A percentile compares a stretch with the other conserved stretches of the same genome.
These are phyloP conservation scores for Jamesozyma spencerorum DNA, from an alignment of 805 yeast genomes.

Conservation along the genomic window DNA sequence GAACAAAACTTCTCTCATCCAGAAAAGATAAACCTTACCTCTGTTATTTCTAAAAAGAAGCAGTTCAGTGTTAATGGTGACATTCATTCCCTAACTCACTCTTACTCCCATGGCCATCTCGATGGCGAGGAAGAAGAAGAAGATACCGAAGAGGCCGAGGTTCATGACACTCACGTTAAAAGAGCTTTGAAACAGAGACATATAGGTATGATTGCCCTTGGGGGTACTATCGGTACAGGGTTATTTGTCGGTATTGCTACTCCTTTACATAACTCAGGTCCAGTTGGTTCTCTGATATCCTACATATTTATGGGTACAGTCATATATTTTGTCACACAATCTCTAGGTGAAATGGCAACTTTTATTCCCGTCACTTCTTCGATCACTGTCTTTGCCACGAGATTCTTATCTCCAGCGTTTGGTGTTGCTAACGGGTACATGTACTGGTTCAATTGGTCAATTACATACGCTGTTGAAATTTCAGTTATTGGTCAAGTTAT, in stretches of 20 bases:
- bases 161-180: slow-evolving; percentile 37
- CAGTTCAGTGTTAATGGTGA: slow-evolving; percentile 3
- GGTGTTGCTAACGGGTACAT: slow-evolving; percentile 64
- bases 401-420: slow-evolving; percentile 53
- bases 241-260: slow-evolving; percentile 54
- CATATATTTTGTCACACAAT: slow-evolving; percentile 53
- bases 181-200: slow-evolving; percentile 55
- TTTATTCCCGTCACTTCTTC: slow-evolving; percentile 56
- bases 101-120: slow-evolving; percentile 5
- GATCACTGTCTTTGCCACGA: slow-evolving; percentile 52
- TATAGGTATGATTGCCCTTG: slow-evolving; percentile 62
- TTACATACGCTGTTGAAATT: slow-evolving; percentile 54
- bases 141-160: slow-evolving; percentile 26
- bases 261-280: slow-evolving; percentile 50
- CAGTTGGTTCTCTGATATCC: slow-evolving; percentile 53
- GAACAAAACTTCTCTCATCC: not conserved
- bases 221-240: slow-evolving; percentile 71
- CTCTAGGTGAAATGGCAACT: slow-evolving; percentile 69
- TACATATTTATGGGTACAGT: slow-evolving; percentile 54
- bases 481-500: slow-evolving; percentile 50
- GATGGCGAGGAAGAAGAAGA: slow-evolving; percentile 9
- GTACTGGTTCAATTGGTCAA: slow-evolving; percentile 69
- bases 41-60: slow-evolving; percentile 1
- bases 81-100: slow-evolving; percentile 5
- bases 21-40: slow-evolving; percentile 1